These are phyloP conservation scores for Nectriaceae sp. DNA, from an alignment of 2,329 filamentous ascomycete species.

Conservation along the genomic window DNA sequence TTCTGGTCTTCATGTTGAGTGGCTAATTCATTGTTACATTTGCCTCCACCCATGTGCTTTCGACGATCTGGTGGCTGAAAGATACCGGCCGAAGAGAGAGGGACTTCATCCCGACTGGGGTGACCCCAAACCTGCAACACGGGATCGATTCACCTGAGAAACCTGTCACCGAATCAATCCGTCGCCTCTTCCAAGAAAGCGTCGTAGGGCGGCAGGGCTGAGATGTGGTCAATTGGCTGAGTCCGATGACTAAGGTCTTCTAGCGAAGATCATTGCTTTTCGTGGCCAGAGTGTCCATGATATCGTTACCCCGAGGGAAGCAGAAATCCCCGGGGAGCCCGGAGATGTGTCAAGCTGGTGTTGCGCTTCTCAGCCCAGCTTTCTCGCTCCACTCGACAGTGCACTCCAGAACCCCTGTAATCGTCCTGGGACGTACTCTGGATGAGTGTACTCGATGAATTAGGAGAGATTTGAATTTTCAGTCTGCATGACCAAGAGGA, in stretches of 20 bases:
- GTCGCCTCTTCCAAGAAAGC: slow-evolving; percentile 8
- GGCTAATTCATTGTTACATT: too few species aligned
- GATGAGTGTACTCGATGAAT: too few species aligned
- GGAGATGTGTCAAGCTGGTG: neutral
- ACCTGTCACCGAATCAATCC: neutral
- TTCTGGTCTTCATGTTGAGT: slow-evolving; percentile 8
- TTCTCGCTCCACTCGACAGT: too few species aligned
- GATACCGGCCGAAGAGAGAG: slow-evolving; percentile 9
- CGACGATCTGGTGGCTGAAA: slow-evolving; percentile 20
- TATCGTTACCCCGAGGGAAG: neutral
- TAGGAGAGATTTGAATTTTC: too few species aligned
- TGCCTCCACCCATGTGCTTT: slow-evolving; percentile 3
- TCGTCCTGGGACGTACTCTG: too few species aligned
- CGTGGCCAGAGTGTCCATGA: neutral
- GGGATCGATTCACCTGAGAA: neutral
- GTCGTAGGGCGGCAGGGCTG: slow-evolving; percentile 1
- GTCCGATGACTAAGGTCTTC: slow-evolving; percentile 2
- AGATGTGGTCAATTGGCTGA: slow-evolving; percentile 4
- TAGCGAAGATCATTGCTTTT: slow-evolving; percentile 9
- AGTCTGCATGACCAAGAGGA: neutral
- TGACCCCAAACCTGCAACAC: neutral
- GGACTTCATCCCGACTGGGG: slow-evolving; percentile 12
- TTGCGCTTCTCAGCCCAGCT: neutral
- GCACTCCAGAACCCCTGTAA: too few species aligned
- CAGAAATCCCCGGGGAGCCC: neutral